Evolutionary conservation across 345 rosid species (phyloP).

Genomic region (Eucalyptus polyanthemos): DNA sequence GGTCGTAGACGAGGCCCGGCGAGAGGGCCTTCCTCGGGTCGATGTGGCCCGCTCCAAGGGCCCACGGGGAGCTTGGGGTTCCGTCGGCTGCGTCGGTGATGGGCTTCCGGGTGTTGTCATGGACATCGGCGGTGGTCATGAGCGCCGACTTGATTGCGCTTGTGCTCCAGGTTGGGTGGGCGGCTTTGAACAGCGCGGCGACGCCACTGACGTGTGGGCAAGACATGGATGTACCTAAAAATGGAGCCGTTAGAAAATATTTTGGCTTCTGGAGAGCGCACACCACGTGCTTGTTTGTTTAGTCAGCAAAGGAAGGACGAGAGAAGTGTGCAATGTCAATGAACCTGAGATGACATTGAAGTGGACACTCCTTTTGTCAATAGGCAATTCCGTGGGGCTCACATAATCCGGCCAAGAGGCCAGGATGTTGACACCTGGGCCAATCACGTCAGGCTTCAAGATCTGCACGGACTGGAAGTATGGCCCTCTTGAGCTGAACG

Average conservation of each 20-base stretch:
- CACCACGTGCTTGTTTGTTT: background rate
- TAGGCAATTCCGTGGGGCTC: constrained; percentile 62
- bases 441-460: constrained; percentile 84
- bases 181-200: constrained; percentile 74
- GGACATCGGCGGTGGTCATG: constrained; percentile 54
- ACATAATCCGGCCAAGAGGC: constrained; percentile 73
- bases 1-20: constrained; percentile 76
- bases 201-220: constrained; percentile 94
- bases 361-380: constrained; percentile 11
- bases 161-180: constrained; percentile 82
- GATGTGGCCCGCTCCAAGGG: constrained; percentile 75
- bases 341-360: constrained; percentile 13
- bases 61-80: constrained; percentile 39
- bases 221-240: constrained; percentile 88
- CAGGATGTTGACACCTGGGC: constrained; percentile 75
- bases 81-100: constrained; percentile 50
- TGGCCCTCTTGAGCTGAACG: constrained; percentile 93
- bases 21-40: constrained; percentile 64
- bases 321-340: background rate
- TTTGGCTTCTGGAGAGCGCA: background rate
- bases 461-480: constrained; percentile 54
- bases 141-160: constrained; percentile 83
- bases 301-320: background rate
- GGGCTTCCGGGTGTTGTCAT: constrained; percentile 54
- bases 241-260: constrained; percentile 2